These are phyloP conservation scores for Emergomyces orientalis DNA, from an alignment of 2,329 filamentous ascomycete genomes.

Conservation along the genomic window DNA sequence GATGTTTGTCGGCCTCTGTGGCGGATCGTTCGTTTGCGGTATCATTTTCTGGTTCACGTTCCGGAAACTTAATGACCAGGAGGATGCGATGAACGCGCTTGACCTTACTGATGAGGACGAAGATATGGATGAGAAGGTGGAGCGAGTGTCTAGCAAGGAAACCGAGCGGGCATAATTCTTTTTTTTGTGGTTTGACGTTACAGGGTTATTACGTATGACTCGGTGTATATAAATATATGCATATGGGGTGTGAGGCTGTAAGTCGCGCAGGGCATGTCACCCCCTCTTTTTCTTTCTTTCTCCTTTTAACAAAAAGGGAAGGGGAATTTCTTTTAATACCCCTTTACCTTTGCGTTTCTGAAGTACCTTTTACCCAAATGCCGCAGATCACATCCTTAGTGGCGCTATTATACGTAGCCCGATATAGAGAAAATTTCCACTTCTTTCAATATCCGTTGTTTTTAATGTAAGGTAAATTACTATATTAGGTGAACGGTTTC, in stretches of 20 bases:
- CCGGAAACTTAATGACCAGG: conserved; percentile 40
- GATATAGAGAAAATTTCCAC: too few species aligned
- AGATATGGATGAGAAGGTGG: neutral
- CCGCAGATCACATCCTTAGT: neutral
- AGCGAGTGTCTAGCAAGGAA: neutral
- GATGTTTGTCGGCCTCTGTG: conserved; percentile 54
- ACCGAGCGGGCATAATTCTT: neutral
- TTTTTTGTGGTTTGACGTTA: neutral
- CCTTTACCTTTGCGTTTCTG: neutral
- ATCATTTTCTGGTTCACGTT: conserved; percentile 47
- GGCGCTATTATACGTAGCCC: too few species aligned
- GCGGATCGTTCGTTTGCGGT: conserved; percentile 41
- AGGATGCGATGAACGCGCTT: conserved; percentile 44
- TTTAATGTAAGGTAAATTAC: too few species aligned
- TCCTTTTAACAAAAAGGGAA: neutral
- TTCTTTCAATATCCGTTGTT: too few species aligned
- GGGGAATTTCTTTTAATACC: neutral
- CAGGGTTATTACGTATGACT: neutral
- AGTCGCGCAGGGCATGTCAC: neutral
- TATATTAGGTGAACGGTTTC: too few species aligned
- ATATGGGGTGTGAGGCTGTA: neutral
- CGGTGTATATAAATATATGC: neutral
- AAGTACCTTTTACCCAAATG: neutral
- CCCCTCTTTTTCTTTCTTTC: neutral
- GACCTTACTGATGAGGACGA: conserved; percentile 28